Conservation (phyloP, 2,329 filamentous ascomycete genomes). For the Trichoderma endophyticum region DNA sequence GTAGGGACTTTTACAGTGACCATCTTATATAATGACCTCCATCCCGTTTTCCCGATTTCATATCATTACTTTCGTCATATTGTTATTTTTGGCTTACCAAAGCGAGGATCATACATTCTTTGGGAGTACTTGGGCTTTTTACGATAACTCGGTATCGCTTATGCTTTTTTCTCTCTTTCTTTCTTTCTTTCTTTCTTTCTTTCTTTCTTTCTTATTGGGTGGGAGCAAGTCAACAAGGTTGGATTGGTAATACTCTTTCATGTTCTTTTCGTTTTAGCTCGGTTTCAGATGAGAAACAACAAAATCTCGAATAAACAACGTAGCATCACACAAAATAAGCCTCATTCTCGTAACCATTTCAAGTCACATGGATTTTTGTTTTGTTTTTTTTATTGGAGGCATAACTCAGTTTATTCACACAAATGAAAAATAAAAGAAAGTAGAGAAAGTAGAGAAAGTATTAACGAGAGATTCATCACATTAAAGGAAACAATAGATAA, state of each 20-base stretch:
- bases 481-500: background rate
- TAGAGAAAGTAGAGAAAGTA: background rate
- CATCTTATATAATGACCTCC: background rate
- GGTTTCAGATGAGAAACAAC: conserved; percentile 1
- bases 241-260: background rate
- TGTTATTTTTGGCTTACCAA: conserved; percentile 2
- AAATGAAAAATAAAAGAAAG: background rate
- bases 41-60: background rate
- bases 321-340: background rate
- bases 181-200: background rate
- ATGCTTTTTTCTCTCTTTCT: background rate
- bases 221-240: background rate
- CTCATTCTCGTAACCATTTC: background rate
- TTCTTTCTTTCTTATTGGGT: background rate
- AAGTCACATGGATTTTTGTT: background rate
- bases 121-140: background rate
- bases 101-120: background rate
- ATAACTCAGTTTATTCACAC: conserved; percentile 9
- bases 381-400: background rate
- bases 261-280: background rate
- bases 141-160: background rate
- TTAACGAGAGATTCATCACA: background rate
- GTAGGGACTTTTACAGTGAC: background rate
- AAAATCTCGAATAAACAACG: background rate
- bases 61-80: background rate